phyloP scores from a whole-genome alignment of 257 asterid genomes.

The Nicotiana tomentosiformis region DNA sequence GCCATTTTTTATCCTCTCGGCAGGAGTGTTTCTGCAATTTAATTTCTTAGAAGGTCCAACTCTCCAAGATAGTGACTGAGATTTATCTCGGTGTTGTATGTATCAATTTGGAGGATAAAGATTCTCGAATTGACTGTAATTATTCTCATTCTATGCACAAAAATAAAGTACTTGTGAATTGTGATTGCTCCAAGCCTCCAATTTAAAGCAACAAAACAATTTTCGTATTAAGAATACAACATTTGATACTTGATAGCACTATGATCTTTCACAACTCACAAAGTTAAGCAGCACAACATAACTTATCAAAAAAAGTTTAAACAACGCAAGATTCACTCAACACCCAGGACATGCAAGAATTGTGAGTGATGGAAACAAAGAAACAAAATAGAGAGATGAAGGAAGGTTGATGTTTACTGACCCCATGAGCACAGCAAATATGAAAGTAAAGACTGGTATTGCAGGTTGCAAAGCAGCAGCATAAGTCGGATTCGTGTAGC shows the following conservation, averaged over 20 bases:
- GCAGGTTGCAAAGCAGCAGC: slow-evolving; percentile 98
- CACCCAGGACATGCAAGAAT: neutral
- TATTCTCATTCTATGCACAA: neutral
- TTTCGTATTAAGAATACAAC: neutral
- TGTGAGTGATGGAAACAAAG: slow-evolving; percentile 8
- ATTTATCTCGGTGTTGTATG: neutral
- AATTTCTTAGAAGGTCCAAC: neutral
- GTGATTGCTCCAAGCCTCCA: neutral
- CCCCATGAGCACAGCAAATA: slow-evolving; percentile 90
- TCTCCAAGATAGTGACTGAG: neutral
- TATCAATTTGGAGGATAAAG: neutral
- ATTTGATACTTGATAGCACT: neutral
- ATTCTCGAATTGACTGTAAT: neutral
- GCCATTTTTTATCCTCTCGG: neutral
- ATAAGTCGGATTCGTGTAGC: slow-evolving; percentile 88
- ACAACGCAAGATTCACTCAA: neutral
- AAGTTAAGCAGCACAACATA: neutral
- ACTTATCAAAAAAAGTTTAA: neutral
- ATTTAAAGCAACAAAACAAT: neutral
- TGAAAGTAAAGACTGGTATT: slow-evolving; percentile 91
- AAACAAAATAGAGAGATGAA: slow-evolving; percentile 8
- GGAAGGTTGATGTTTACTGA: slow-evolving; percentile 29
- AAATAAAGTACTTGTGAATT: neutral
- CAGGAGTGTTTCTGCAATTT: neutral
- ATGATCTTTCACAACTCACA: neutral